Base-by-base conservation (phyloP, 495 filamentous ascomycete species). In the Parathielavia appendiculata region DNA sequence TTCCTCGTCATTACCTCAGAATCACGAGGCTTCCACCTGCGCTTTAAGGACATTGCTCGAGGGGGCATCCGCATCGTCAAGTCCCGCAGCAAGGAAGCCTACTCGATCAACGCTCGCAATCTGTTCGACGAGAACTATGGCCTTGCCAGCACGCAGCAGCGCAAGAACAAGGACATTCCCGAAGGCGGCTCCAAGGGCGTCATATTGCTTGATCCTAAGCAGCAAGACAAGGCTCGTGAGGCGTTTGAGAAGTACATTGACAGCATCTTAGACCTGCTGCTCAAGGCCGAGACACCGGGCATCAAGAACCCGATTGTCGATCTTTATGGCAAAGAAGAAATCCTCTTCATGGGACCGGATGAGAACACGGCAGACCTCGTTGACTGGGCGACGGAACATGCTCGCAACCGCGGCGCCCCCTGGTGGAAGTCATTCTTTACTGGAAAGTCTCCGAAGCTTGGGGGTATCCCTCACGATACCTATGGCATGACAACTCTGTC, bases 381-480 rank as follows among this genome's bases (percentile, higher is more conserved):
- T 38, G 86, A 97, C 73, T 98, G 93, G 93, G 93, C 93, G 30
- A 98, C 93, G 4, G 89, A 92, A 71, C 93, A 98, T 71, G 95
- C 93, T 58, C 83, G 89, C 38, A 78, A 75, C 62, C 84, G 93
- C 61, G 92, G 91, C 53, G 95, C 95, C 23, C 89, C 90, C 23
- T 97, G 92, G 91, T 98, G 93, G 93, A 98, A 97, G 77, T 97
- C 95, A 0, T 98, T 98, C 83, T 97, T 98, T 79, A 98, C 93
- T 3, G 93, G 93, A 66, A 97, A 97, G 80, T 95, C 89, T 64
- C 93, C 93, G 23, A 92, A 86, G 72, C 79, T 98, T 41, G 93
- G 93, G 48, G 93, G 93, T 67, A 98, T 98, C 59, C 93, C 93
- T 5, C 93, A 98, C 71, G 93, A 98, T 65, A 73, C 76, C 14